phyloP scores from a whole-genome alignment of 441 rosid genomes.

The Francoa sonchifolia region DNA sequence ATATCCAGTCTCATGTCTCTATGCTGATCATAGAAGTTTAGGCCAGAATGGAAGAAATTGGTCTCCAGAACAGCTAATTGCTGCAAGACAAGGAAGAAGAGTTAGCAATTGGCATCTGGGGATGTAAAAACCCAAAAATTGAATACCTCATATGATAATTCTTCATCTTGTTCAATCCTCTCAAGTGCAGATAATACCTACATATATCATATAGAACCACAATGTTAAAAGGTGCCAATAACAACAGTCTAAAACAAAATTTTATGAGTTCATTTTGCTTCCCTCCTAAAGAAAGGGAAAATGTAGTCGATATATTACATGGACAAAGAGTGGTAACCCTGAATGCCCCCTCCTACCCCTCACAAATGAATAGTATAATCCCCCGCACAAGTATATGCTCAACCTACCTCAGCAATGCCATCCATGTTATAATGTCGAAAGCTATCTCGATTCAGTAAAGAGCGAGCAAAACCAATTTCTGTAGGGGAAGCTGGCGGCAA shows the following conservation, averaged over 20 bases:
- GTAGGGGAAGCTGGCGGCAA: conserved; percentile 46
- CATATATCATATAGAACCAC: conserved; percentile 12
- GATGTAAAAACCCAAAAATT: conserved; percentile 12
- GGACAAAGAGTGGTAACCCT: too few relatives aligned
- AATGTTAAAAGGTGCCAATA: conserved; percentile 1
- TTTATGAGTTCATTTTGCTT: not conserved
- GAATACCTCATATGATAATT: conserved; percentile 64
- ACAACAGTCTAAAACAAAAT: not conserved
- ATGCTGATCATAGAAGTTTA: conserved; percentile 73
- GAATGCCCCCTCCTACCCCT: too few relatives aligned
- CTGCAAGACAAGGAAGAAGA: conserved; percentile 27
- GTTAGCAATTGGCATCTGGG: conserved; percentile 7
- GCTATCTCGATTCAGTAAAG: conserved; percentile 37
- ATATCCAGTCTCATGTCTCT: conserved; percentile 95
- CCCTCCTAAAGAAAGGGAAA: not conserved
- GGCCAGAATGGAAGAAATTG: conserved; percentile 51
- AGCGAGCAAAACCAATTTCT: conserved; percentile 32
- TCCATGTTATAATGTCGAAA: conserved; percentile 51
- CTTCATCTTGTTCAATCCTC: conserved; percentile 81
- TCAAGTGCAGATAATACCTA: conserved; percentile 75
- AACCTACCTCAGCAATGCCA: conserved; percentile 86
- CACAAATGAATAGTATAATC: too few relatives aligned
- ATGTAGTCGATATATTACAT: not conserved
- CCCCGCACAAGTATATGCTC: not conserved
- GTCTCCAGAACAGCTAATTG: conserved; percentile 73